phyloP scores from a whole-genome alignment of 495 filamentous ascomycete species.

The Penicillium ucsense region DNA sequence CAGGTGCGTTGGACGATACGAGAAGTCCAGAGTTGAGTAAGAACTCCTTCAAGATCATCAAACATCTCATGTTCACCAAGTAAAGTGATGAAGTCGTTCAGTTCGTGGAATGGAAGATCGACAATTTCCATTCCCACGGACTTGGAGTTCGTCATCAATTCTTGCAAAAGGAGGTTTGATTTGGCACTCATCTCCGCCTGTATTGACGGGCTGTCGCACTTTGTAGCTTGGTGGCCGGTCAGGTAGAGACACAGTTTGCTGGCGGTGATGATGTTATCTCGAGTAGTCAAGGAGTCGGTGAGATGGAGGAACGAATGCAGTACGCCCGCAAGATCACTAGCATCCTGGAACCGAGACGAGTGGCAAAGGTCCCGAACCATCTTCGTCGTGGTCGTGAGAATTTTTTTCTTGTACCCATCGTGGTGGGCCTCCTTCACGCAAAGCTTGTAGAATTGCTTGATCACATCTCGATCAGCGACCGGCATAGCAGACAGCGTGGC shows the following conservation, averaged over 20 bases:
- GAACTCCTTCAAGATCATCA: constrained; percentile 47
- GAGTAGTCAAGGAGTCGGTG: constrained; percentile 41
- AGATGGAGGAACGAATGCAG: constrained; percentile 47
- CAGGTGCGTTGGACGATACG: constrained; percentile 51
- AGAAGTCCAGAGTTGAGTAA: constrained; percentile 51
- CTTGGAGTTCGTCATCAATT: constrained; percentile 40
- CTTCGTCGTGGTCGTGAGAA: constrained; percentile 31
- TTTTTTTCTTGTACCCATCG: constrained; percentile 27
- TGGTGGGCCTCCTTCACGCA: constrained; percentile 39
- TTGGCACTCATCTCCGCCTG: constrained; percentile 40
- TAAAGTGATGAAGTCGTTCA: constrained; percentile 45
- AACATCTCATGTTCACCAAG: constrained; percentile 52
- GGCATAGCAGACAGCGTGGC: constrained; percentile 37
- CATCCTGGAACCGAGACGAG: constrained; percentile 36
- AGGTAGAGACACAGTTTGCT: constrained; percentile 48
- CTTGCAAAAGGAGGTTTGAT: constrained; percentile 43
- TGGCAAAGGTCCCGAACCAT: constrained; percentile 35
- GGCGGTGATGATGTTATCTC: constrained; percentile 38
- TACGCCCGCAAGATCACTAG: constrained; percentile 42
- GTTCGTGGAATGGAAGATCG: constrained; percentile 39
- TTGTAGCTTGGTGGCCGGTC: constrained; percentile 36
- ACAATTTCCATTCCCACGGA: constrained; percentile 43
- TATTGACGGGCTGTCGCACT: constrained; percentile 30
- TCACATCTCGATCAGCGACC: constrained; percentile 27
- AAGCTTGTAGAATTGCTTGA: constrained; percentile 39